Percentiles rank a stretch among this genome's conserved stretches.
Conservation (phyloP, 2,329 filamentous ascomycete genomes). For the Cytospora chrysosperma region DNA sequence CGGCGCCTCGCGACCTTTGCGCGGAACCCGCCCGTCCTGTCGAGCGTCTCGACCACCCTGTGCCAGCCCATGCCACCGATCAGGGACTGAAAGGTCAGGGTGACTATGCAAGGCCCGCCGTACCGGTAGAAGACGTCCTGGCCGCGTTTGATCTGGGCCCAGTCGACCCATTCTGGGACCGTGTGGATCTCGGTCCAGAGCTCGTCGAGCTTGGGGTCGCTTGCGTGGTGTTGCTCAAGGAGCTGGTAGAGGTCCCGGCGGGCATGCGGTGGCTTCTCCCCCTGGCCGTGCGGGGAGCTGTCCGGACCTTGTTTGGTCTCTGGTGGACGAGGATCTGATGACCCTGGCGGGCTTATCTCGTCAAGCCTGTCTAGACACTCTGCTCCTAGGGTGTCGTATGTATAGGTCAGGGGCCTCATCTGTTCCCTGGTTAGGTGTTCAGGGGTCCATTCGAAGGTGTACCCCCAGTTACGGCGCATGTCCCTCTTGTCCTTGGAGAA, state of each 20-base stretch:
- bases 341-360: constrained; percentile 51
- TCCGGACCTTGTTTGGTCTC: background rate
- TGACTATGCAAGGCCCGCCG: constrained; percentile 64
- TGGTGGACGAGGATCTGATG: background rate
- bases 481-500: constrained; percentile 22
- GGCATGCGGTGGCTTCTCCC: constrained; percentile 31
- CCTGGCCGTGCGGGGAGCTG: constrained; percentile 10
- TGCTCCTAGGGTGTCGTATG: constrained; percentile 68
- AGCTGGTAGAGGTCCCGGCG: constrained; percentile 62
- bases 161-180: constrained; percentile 74
- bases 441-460: constrained; percentile 67
- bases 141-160: constrained; percentile 70
- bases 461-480: constrained; percentile 51
- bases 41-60: constrained; percentile 70
- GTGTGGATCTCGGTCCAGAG: constrained; percentile 68
- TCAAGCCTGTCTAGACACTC: constrained; percentile 65
- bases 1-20: constrained; percentile 64
- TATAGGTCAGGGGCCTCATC: constrained; percentile 58
- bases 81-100: constrained; percentile 62
- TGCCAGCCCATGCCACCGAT: constrained; percentile 72
- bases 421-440: constrained; percentile 62
- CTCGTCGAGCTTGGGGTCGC: constrained; percentile 52
- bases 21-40: constrained; percentile 72
- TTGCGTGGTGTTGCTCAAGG: constrained; percentile 55
- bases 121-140: constrained; percentile 79